These are phyloP conservation scores for Microbotryum intermedium DNA, from an alignment of 1,284 basidiomycete genomes.

Conservation along the genomic window DNA sequence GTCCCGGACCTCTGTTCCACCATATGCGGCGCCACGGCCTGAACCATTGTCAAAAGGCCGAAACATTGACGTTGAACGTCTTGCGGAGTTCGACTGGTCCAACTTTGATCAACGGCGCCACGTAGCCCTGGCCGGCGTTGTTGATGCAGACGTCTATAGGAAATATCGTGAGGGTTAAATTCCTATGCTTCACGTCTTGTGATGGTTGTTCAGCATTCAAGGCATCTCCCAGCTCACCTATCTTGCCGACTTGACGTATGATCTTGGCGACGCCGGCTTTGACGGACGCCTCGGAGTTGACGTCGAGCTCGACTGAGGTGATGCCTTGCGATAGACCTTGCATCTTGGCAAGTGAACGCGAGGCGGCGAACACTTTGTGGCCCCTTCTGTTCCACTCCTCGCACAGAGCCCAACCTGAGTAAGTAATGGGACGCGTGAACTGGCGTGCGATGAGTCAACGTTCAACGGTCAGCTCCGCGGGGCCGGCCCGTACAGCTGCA, in stretches of 20 bases:
- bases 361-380: not conserved
- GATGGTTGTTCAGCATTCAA: no score
- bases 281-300: no score
- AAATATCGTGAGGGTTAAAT: no score
- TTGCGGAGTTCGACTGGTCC: not conserved
- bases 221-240: no score
- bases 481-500: no score
- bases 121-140: not conserved
- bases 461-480: no score
- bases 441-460: not conserved
- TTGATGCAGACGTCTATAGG: not conserved
- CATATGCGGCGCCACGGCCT: not conserved
- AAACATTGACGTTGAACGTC: slow-evolving; percentile 5
- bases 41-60: not conserved
- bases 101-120: not conserved
- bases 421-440: no score
- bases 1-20: not conserved
- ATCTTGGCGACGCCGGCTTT: not conserved
- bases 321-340: not conserved
- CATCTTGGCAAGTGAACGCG: not conserved
- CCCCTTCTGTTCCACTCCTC: not conserved
- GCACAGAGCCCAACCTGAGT: not conserved
- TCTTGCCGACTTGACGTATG: not conserved
- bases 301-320: not conserved
- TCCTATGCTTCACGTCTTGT: no score